Evolutionary conservation across 805 yeast species (phyloP).

Genomic region (Pichia rugopelliculosa): DNA sequence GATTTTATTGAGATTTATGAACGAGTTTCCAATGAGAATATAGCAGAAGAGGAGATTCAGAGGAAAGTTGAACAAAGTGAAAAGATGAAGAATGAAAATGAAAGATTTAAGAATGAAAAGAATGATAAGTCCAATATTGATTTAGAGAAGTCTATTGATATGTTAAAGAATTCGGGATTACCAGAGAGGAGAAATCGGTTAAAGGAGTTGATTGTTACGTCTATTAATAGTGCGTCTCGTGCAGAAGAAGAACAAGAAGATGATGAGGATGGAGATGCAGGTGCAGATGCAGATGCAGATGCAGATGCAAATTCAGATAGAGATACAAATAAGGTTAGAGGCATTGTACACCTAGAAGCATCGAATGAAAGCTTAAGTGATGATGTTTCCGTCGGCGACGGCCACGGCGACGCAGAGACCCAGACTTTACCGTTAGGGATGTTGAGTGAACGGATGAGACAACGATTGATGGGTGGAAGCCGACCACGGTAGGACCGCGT

Average conservation of each 20-base stretch:
- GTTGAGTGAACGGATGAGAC: slow-evolving; percentile 26
- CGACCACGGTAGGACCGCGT: neutral
- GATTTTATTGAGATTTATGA: slow-evolving; percentile 73
- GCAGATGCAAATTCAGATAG: too few species aligned
- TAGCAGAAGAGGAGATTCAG: slow-evolving; percentile 72
- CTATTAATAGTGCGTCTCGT: slow-evolving; percentile 52
- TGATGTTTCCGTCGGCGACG: too few species aligned
- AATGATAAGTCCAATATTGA: slow-evolving; percentile 31
- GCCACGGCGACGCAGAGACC: too few species aligned
- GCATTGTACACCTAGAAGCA: too few species aligned
- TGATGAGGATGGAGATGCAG: neutral
- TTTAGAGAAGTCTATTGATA: slow-evolving; percentile 83
- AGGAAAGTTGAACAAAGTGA: slow-evolving; percentile 43
- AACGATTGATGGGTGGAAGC: slow-evolving; percentile 19
- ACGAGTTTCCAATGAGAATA: slow-evolving; percentile 71
- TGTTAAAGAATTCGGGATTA: slow-evolving; percentile 80
- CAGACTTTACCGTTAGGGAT: slow-evolving; percentile 12
- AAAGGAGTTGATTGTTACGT: slow-evolving; percentile 71
- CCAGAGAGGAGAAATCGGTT: slow-evolving; percentile 30
- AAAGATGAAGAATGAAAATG: slow-evolving; percentile 28
- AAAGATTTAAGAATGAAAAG: slow-evolving; percentile 37
- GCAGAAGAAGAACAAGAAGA: neutral
- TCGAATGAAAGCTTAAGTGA: too few species aligned
- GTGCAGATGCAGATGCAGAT: slow-evolving; percentile 6
- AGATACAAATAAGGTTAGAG: too few species aligned